Base-by-base conservation (phyloP, 164 flowering plant species). In the Vitis vinifera region DNA sequence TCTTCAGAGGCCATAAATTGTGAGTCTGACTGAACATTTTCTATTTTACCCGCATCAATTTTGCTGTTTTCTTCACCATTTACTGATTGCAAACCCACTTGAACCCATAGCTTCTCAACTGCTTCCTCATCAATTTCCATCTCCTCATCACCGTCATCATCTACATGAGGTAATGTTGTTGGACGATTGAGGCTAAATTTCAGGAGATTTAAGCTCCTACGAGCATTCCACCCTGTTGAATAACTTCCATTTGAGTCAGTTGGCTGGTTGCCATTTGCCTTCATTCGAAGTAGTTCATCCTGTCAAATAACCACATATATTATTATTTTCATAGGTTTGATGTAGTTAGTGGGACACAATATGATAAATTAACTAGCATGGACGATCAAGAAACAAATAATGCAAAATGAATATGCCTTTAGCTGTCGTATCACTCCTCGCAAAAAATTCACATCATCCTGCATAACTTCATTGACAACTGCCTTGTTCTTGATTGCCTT, bases 401-500 rank as follows among this genome's bases (percentile, higher is more conserved):
- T 50, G 56, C 14, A 15, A 55, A 16, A 51, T 55, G 60, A 27
- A 58, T 23, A 72, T 81, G 89, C 98, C 89, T 83, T 89, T 51
- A 96, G 85, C 68, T 93, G 95, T 17, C 94, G 86, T 67, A 96
- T 93, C 68, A 91, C 88, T 85, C 89, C 95, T 58, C 98, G 88
- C 82, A 96, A 75, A 67, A 82, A 75, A 71, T 91, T 88, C 55
- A 91, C 95, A 81, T 96, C 97, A 74, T 96, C 94, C 78, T 92
- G 88, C 86, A 84, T 89, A 65, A 84, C 89, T 85, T 93, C 99
- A 89, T 96, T 96, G 51, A 96, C 90, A 74, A 87, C 86, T 47
- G 98, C 99, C 76, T 89, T 93, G 76, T 96, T 96, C 81, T 93
- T 89, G 15, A 96, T 88, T 62, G 94, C 93, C 83, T 96, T 96